A percentile compares a stretch with the other conserved stretches of the same genome.
phyloP scores from a whole-genome alignment of 75 land plant genomes.

The Cryptomeria japonica region DNA sequence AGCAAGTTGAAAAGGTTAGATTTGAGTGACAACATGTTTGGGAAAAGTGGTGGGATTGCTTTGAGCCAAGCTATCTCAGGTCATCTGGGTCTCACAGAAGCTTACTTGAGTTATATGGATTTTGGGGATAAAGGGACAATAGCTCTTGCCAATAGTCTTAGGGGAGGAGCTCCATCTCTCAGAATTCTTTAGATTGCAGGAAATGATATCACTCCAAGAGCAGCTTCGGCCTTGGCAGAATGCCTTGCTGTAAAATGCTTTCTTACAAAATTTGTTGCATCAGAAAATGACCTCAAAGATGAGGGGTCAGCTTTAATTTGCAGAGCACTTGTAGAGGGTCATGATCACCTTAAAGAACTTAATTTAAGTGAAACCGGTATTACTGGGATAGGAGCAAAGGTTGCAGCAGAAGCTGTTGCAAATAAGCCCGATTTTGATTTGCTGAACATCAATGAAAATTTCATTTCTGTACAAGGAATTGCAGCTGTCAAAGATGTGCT shows the following conservation, averaged over 20 bases:
- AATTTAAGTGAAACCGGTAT: constrained; percentile 79
- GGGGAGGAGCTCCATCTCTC: constrained; percentile 65
- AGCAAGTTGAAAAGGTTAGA: constrained; percentile 66
- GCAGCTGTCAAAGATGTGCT: constrained; percentile 73
- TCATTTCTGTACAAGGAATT: constrained; percentile 83
- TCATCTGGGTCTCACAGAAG: constrained; percentile 43
- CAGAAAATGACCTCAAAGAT: constrained; percentile 99
- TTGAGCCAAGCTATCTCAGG: constrained; percentile 59
- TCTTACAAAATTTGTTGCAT: constrained; percentile 63
- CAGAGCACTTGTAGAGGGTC: constrained; percentile 56
- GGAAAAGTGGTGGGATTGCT: constrained; percentile 73
- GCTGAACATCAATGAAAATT: constrained; percentile 75
- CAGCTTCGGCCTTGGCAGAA: constrained; percentile 55
- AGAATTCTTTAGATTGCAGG: constrained; percentile 85
- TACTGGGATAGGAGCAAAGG: constrained; percentile 70
- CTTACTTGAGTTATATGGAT: constrained; percentile 61
- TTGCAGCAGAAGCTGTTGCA: no score
- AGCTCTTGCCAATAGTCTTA: constrained; percentile 65
- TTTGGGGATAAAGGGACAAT: constrained; percentile 83
- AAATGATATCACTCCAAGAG: constrained; percentile 75
- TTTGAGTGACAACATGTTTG: constrained; percentile 83
- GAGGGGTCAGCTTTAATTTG: constrained; percentile 62
- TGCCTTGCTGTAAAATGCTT: constrained; percentile 52
- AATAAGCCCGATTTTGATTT: constrained; percentile 54
- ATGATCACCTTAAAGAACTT: constrained; percentile 59